Base-by-base conservation (phyloP, 495 filamentous ascomycete species). In the Xylaria acuta region DNA sequence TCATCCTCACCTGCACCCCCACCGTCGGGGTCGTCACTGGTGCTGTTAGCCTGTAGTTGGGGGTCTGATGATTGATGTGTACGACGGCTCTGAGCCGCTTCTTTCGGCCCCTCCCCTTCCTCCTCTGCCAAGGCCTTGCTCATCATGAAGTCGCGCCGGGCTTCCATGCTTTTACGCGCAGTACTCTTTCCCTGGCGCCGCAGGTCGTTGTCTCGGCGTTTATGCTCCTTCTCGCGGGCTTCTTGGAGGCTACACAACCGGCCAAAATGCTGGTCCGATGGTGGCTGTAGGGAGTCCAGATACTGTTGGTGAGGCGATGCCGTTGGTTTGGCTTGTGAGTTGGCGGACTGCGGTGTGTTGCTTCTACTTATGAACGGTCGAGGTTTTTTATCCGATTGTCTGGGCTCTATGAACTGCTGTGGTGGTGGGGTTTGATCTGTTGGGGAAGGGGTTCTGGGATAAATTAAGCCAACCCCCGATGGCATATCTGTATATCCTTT, bases 281-380 rank as follows among this genome's bases (percentile, higher is more conserved):
- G 87, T 2, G 80, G 76, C 5, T 82, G 74, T 12, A 89, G 78
- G 22, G 80, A 85, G 71, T 87, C 80, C 30, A 89, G 73, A 63
- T 89, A 88, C 49, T 84, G 79, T 69, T 83, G 77, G 60, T 74
- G 83, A 47, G 68, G 70, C 20, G 45, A 62, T 20, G 30, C 16
- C 4, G 43, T 30, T 27, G 20, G 43, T 20, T 51, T 14, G 30
- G 38, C 38, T 9, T 41, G 38, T 43, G 36, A 22, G 38, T 25
- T 64, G 38, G 38, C 22, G n/a, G 1, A 8, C 22, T 64, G 60
- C 60, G 60, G 36, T 38, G 60, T 64, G 60, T 4, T 22, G 58
- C 14, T 43, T 20, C 38, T 64, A 60, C 16, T 40, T 38, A 38
- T 38, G 18, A 60, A 36, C 18, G 58, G 34, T 38, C 22, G 58